phyloP scores from a whole-genome alignment of 2,329 filamentous ascomycete genomes.

The Byssochlamys sp. region DNA sequence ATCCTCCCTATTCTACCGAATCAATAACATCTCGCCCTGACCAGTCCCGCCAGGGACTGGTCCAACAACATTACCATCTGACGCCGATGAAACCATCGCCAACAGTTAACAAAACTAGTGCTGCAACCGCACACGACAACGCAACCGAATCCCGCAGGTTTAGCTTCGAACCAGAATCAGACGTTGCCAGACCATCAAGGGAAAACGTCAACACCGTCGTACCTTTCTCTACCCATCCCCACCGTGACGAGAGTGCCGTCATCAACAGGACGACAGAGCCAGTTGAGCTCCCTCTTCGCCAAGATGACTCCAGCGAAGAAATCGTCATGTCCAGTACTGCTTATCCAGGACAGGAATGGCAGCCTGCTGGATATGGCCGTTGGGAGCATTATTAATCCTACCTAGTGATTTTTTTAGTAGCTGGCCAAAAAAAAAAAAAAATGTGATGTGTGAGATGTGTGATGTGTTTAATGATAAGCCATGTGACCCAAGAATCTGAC shows the following conservation, averaged over 20 bases:
- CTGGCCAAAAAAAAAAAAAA: no score
- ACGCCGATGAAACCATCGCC: not conserved
- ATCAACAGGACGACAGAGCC: constrained; percentile 17
- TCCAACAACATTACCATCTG: not conserved
- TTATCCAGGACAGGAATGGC: constrained; percentile 42
- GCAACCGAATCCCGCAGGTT: constrained; percentile 3
- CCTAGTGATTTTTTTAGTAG: no score
- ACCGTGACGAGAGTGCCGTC: constrained; percentile 13
- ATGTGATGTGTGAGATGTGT: not conserved
- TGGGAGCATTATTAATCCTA: constrained; percentile 8
- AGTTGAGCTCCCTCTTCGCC: constrained; percentile 24
- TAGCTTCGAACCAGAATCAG: not conserved
- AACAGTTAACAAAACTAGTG: not conserved
- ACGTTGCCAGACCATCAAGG: not conserved
- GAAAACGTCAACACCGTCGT: not conserved
- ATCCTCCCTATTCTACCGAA: not conserved
- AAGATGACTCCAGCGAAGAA: constrained; percentile 35
- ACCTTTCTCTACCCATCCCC: constrained; percentile 10
- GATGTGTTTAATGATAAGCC: not conserved
- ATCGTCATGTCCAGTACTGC: constrained; percentile 40
- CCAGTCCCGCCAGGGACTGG: not conserved
- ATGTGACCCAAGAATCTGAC: not conserved
- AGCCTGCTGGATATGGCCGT: constrained; percentile 16
- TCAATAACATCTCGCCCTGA: not conserved
- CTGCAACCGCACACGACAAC: not conserved